Evolutionary conservation across 1,284 basidiomycete species (phyloP), one percentile per base, ranked within the genome.

Genomic region (Sporisorium reilianum): DNA sequence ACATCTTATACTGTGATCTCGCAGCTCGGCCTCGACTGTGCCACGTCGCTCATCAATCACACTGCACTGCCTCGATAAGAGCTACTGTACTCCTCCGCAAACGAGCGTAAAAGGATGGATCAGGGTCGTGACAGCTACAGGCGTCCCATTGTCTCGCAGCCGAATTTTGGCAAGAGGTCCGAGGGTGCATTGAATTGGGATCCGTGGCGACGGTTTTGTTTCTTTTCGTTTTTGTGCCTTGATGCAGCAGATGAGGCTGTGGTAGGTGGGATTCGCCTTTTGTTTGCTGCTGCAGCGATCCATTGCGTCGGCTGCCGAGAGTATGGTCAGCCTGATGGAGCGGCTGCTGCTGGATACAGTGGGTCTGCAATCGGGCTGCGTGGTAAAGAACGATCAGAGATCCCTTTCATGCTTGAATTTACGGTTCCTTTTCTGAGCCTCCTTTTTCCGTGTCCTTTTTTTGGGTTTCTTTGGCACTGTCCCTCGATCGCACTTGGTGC

Each of bases 111-210:
- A 20, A n/a, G 28, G 46, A 48, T 5, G n/a, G 46, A 48, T 30
- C n/a, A 48, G 46, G 46, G 2, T 26, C 20, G n/a, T 48, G 46
- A 48, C 46, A 48, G 46, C 26, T 48, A 28, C 26, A 20, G n/a
- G 16, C 1, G 16, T 30, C n/a, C 46, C 46, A 48, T 48, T 48
- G 46, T 48, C 30, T 22, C 16, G 26, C 5, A 48, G 18, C n/a
- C n/a, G n/a, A 20, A 20, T 12, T 30, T 48, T 30, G 16, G 9
- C 12, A 48, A 48, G 46, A 10, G 46, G 46, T 32, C 46, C 46
- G 46, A 48, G 46, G n/a, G 45, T 22, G 14, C 11, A 45, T 26
- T 46, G 45, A 46, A n/a, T n/a, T n/a, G 20, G 30, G 46, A 48
- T 48, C 23, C 46, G 11, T 48, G 28, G 46, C 46, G 46, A 48